These are phyloP conservation scores for Taphrina wiesneri DNA, from an alignment of 1,139 yeast genomes.

Conservation along the genomic window DNA sequence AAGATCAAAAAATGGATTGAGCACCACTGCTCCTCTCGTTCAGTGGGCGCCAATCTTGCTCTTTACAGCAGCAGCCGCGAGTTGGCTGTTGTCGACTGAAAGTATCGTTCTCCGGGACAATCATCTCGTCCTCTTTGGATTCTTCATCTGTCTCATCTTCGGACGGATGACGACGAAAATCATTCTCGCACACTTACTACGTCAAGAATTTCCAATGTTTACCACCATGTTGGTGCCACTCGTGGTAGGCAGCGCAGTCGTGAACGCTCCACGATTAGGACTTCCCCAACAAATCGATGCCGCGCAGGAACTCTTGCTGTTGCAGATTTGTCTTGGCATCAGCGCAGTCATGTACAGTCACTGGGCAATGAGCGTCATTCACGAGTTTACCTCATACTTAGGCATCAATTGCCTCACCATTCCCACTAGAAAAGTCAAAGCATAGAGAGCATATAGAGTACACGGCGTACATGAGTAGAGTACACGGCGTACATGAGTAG, in stretches of 20 bases:
- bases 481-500: neutral
- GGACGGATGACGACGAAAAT: conserved; percentile 60
- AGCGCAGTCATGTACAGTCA: conserved; percentile 45
- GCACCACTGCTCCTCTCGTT: conserved; percentile 40
- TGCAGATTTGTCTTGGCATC: conserved; percentile 45
- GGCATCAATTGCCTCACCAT: conserved; percentile 49
- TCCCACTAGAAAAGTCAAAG: conserved; percentile 2
- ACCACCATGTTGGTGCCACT: conserved; percentile 47
- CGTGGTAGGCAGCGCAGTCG: conserved; percentile 46
- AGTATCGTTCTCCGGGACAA: conserved; percentile 46
- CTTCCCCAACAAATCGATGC: conserved; percentile 16
- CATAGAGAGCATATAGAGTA: neutral
- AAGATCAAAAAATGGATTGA: conserved; percentile 51
- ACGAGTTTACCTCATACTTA: conserved; percentile 46
- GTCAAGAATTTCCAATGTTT: conserved; percentile 63
- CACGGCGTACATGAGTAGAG: neutral
- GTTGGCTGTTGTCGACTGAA: conserved; percentile 49
- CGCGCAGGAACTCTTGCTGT: conserved; percentile 43
- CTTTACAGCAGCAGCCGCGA: conserved; percentile 42
- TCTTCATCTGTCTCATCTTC: conserved; percentile 66
- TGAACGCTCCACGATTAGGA: conserved; percentile 38
- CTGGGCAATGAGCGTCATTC: conserved; percentile 47
- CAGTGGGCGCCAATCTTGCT: conserved; percentile 46
- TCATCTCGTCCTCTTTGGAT: conserved; percentile 60
- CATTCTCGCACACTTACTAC: conserved; percentile 69